Conservation (phyloP, 441 rosid species). For the Macaranga tanarius region DNA sequence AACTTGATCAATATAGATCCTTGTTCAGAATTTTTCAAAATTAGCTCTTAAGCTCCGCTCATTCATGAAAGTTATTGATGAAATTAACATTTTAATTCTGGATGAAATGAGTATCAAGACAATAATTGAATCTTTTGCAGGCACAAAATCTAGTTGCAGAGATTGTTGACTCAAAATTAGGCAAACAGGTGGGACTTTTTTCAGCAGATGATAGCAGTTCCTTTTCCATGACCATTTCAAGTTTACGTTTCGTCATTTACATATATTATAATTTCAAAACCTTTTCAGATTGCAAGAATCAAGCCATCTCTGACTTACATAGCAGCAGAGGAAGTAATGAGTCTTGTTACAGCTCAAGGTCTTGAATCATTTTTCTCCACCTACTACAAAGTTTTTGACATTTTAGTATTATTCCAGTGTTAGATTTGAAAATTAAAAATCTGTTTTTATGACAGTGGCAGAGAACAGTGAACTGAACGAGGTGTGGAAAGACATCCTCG, state of each 20-base stretch:
- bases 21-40: constrained; percentile 8
- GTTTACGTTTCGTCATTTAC: not conserved
- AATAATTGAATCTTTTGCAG: constrained; percentile 35
- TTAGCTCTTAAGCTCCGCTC: constrained; percentile 8
- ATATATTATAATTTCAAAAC: constrained; percentile 20
- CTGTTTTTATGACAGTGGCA: constrained; percentile 55
- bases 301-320: constrained; percentile 80
- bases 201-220: constrained; percentile 17
- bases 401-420: not conserved
- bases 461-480: constrained; percentile 80
- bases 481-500: constrained; percentile 92
- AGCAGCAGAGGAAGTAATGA: constrained; percentile 95
- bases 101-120: constrained; percentile 17
- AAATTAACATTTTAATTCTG: not conserved
- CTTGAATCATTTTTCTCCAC: constrained; percentile 18
- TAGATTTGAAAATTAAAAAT: constrained; percentile 15
- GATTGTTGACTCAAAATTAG: constrained; percentile 86
- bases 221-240: constrained; percentile 7
- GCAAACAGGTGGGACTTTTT: constrained; percentile 69
- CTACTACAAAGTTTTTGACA: not conserved
- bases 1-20: constrained; percentile 7
- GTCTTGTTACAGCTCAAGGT: constrained; percentile 99
- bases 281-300: constrained; percentile 65
- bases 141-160: constrained; percentile 92
- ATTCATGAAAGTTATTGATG: constrained; percentile 1